Conservation (phyloP, 768 basidiomycete species). For the Lactarius quietus region DNA sequence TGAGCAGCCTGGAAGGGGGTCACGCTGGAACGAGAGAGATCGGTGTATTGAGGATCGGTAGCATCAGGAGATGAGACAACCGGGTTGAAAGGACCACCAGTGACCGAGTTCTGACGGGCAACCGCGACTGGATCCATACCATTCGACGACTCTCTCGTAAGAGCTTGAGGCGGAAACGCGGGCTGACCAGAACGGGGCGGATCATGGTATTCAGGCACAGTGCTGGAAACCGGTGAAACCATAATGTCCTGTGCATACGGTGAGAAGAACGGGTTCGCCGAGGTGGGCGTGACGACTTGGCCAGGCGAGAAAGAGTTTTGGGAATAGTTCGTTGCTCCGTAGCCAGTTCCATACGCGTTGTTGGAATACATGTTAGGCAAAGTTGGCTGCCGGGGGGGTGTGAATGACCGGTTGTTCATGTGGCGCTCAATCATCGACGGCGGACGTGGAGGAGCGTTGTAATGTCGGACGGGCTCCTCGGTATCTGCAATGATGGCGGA, state of each 20-base stretch:
- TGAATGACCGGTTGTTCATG: slow-evolving; percentile 31
- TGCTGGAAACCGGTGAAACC: slow-evolving; percentile 33
- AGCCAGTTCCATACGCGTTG: slow-evolving; percentile 11
- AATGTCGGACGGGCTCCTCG: slow-evolving; percentile 34
- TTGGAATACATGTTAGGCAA: slow-evolving; percentile 21
- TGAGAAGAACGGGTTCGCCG: slow-evolving; percentile 39
- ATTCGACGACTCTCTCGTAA: slow-evolving; percentile 24
- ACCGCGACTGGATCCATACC: neutral
- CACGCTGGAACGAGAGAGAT: slow-evolving; percentile 64
- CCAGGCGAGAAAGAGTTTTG: slow-evolving; percentile 30
- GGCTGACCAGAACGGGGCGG: neutral
- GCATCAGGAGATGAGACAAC: slow-evolving; percentile 15
- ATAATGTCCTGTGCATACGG: slow-evolving; percentile 40
- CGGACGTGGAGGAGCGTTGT: slow-evolving; percentile 45
- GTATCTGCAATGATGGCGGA: slow-evolving; percentile 54
- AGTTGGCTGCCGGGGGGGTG: slow-evolving; percentile 19
- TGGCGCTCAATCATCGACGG: slow-evolving; percentile 63
- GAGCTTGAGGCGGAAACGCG: slow-evolving; percentile 8
- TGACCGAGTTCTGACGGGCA: slow-evolving; percentile 29
- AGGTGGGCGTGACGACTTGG: slow-evolving; percentile 29
- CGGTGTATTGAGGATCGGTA: slow-evolving; percentile 50
- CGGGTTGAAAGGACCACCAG: slow-evolving; percentile 23
- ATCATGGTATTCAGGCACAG: slow-evolving; percentile 23
- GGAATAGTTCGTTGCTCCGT: slow-evolving; percentile 32
- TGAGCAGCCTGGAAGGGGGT: slow-evolving; percentile 74